Conservation (phyloP, 148 eudicot genomes). For the Rhododendron simsii region DNA sequence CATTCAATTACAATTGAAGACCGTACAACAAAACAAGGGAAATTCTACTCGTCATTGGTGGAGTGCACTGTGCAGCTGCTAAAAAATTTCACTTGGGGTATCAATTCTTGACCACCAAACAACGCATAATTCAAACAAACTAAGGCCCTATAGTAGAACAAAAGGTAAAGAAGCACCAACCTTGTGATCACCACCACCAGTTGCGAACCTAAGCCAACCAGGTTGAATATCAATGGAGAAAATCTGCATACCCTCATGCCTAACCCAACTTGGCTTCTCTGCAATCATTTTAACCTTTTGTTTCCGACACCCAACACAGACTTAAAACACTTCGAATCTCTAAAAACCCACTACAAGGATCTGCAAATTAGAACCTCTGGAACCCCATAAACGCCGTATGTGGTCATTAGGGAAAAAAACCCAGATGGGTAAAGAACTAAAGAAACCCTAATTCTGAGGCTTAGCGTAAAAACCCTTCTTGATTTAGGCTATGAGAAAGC, state of each 20-base stretch:
- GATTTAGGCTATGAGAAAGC: constrained; percentile 5
- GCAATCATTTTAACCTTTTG: constrained; percentile 54
- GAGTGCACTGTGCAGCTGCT: not conserved
- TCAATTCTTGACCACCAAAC: not conserved
- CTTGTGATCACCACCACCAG: constrained; percentile 99
- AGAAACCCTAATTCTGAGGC: constrained; percentile 14
- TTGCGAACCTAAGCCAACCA: constrained; percentile 82
- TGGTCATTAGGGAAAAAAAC: not conserved
- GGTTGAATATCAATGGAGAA: constrained; percentile 98
- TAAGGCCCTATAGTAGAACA: not conserved
- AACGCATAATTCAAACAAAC: not conserved
- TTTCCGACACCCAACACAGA: not conserved
- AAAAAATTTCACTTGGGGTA: not conserved
- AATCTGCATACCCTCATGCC: constrained; percentile 84
- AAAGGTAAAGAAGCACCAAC: constrained; percentile 23
- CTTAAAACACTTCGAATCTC: not conserved
- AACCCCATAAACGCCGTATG: not conserved
- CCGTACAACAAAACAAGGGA: not conserved
- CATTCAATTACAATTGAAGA: not conserved
- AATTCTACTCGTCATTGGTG: not conserved
- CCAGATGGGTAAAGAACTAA: not conserved
- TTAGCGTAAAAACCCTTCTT: not conserved
- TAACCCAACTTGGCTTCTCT: constrained; percentile 92
- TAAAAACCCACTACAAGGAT: constrained; percentile 13
- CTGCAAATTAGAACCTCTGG: not conserved